Base-by-base conservation (phyloP, 768 basidiomycete species). In the Kwoniella dejecticola region DNA sequence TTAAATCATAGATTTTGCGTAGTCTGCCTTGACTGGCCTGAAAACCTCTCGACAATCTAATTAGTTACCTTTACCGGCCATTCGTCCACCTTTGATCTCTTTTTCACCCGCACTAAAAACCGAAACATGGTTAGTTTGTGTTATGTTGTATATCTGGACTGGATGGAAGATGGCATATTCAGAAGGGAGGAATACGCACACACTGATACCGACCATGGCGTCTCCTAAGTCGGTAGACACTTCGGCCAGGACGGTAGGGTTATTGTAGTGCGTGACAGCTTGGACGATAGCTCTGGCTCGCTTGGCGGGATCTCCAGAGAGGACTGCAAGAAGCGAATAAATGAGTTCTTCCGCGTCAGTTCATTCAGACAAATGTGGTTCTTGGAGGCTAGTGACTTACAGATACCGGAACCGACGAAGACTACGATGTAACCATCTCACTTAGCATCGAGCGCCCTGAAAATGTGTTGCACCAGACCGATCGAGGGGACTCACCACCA, bases 331-430 rank as follows among this genome's bases (percentile, higher is more conserved):
- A 23, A 52, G 29, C 26, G 63, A n/a, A n/a, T n/a, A n/a, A n/a
- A n/a, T n/a, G n/a, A n/a, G n/a, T n/a, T n/a, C n/a, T n/a, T n/a
- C n/a, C n/a, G n/a, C n/a, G 13, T 57, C 33, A 57, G 55, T 30
- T 31, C 11, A 27, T 58, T 24, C n/a, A 46, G 19, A 30, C 23
- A 2, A 21, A 33, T 17, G 52, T 4, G n/a, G 11, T 36, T 36
- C 15, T 36, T 7, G 15, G 33, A 36, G 33, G 27, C 8, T 11
- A n/a, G 38, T 8, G 15, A 91, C 79, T 89, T 86, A 86, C 96
- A 97, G 75, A 98, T 94, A 48, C 95, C 95, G 19, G 93, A 96
- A 38, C 95, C 95, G 62, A 99, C 95, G 70, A 99, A 99, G 30
- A 99, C 95, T 90, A 75, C 58, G 57, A 64, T 17, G 48, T 44